Percentiles rank a stretch among this genome's conserved stretches.
Conservation (phyloP, 495 filamentous ascomycete species). For the Terfezia claveryi region DNA sequence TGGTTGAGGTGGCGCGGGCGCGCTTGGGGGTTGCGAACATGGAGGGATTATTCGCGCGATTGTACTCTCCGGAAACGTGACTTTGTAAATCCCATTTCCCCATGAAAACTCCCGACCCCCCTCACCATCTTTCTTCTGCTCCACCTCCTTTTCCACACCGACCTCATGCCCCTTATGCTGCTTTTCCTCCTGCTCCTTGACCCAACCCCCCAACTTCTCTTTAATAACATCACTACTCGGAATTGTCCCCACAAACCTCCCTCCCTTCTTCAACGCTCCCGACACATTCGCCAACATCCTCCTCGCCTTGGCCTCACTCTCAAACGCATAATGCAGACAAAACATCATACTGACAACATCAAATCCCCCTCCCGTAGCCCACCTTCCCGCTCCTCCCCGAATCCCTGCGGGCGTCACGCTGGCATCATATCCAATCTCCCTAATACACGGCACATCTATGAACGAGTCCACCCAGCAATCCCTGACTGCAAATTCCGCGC, state of each 20-base stretch:
- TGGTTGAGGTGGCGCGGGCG: not conserved
- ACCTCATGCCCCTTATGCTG: constrained; percentile 20
- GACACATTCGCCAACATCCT: constrained; percentile 88
- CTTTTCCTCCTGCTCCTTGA: constrained; percentile 29
- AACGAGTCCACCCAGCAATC: constrained; percentile 76
- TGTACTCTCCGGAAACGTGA: constrained; percentile 51
- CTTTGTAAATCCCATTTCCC: constrained; percentile 81
- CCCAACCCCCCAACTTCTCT: constrained; percentile 31
- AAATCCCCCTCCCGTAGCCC: constrained; percentile 52
- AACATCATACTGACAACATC: constrained; percentile 98
- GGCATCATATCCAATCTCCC: constrained; percentile 62
- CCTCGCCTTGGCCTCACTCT: constrained; percentile 66
- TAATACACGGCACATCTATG: constrained; percentile 51
- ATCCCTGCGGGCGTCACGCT: constrained; percentile 33
- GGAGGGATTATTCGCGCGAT: constrained; percentile 27
- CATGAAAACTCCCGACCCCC: constrained; percentile 26
- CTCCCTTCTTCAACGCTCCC: constrained; percentile 72
- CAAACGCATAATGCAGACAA: constrained; percentile 96
- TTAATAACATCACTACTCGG: constrained; percentile 80
- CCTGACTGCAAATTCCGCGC: constrained; percentile 64
- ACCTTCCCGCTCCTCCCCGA: constrained; percentile 29
- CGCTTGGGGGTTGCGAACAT: no score
- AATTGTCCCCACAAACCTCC: constrained; percentile 78
- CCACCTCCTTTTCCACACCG: constrained; percentile 22
- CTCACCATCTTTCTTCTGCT: constrained; percentile 9